A percentile compares a stretch with the other conserved stretches of the same genome.
phyloP scores from a whole-genome alignment of 208 protist species.

The Hexamita inflata region DNA sequence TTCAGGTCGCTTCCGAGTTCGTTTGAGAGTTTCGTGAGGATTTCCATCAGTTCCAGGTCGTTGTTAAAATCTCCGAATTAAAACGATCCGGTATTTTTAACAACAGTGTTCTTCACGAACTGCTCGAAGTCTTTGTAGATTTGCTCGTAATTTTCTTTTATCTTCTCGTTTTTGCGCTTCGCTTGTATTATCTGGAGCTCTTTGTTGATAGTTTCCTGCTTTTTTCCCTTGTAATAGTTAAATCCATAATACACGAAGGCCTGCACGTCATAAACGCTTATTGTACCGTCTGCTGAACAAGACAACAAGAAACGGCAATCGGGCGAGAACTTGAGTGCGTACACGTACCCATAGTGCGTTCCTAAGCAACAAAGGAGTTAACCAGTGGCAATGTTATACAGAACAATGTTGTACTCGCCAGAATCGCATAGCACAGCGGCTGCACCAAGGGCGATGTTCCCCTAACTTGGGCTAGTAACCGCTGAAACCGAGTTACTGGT shows the following conservation, averaged over 20 bases:
- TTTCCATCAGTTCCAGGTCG: too few relatives aligned
- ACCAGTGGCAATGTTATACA: background rate
- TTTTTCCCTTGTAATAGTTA: background rate
- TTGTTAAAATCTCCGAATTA: too few relatives aligned
- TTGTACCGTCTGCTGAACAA: background rate
- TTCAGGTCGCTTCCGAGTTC: too few relatives aligned
- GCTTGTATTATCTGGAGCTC: too few relatives aligned
- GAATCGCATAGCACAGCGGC: background rate
- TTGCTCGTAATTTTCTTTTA: too few relatives aligned
- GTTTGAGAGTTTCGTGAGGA: too few relatives aligned
- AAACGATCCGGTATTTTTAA: too few relatives aligned
- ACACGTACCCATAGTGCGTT: background rate
- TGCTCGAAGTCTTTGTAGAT: too few relatives aligned
- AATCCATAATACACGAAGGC: background rate
- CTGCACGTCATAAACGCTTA: background rate
- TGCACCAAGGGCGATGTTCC: background rate
- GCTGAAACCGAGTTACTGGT: background rate
- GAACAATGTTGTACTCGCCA: background rate
- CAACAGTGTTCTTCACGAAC: too few relatives aligned
- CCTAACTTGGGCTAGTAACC: background rate
- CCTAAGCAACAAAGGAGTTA: background rate
- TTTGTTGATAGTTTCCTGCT: too few relatives aligned
- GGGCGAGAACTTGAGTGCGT: background rate
- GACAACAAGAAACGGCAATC: background rate
- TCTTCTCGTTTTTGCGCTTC: too few relatives aligned